These are phyloP conservation scores for Populus tomentosa DNA, from an alignment of 441 rosid genomes.

Conservation along the genomic window DNA sequence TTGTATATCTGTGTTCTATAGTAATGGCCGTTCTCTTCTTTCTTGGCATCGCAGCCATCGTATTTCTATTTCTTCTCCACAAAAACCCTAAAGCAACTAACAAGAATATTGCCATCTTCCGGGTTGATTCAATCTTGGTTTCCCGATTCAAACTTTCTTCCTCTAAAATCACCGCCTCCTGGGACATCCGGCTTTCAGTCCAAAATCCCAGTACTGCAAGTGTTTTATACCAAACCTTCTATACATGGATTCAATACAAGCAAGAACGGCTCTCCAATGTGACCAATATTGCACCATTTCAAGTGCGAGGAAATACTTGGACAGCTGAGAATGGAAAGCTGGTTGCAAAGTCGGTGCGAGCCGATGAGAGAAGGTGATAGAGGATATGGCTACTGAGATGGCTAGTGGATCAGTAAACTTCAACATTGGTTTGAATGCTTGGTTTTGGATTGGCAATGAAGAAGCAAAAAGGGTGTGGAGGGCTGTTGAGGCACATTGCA, in stretches of 20 bases:
- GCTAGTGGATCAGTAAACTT: neutral
- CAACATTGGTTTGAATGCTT: neutral
- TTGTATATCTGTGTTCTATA: neutral
- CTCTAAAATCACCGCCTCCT: neutral
- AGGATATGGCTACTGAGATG: neutral
- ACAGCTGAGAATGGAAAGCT: neutral
- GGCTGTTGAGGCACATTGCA: neutral
- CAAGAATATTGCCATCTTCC: neutral
- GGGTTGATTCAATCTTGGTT: neutral
- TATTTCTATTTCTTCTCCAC: neutral
- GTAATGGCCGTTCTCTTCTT: neutral
- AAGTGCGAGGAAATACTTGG: neutral
- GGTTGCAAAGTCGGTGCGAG: neutral
- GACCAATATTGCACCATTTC: neutral
- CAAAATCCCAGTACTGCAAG: neutral
- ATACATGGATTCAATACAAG: neutral
- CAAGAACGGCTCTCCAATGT: neutral
- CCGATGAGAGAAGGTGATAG: neutral
- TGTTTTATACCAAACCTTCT: neutral
- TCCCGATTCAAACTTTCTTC: neutral
- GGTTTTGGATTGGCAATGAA: neutral
- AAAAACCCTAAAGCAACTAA: neutral
- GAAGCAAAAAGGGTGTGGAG: neutral
- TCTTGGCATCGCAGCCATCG: neutral
- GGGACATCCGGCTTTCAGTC: neutral